These are phyloP conservation scores for Tylopilus sp. DNA, from an alignment of 1,284 basidiomycete genomes.

Conservation along the genomic window DNA sequence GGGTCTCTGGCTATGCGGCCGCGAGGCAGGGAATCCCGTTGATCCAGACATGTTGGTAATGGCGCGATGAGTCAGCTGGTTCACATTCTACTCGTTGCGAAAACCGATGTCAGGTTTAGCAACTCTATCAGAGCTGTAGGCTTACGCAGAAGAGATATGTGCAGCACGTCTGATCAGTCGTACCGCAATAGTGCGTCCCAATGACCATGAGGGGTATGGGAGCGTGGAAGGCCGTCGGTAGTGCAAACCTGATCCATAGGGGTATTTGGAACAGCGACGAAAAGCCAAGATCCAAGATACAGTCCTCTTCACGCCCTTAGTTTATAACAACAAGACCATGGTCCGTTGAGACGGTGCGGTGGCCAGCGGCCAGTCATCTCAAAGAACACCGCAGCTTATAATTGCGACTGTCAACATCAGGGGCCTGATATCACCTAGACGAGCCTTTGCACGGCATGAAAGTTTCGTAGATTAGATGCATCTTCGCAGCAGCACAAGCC, in stretches of 20 bases:
- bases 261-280: conserved; percentile 45
- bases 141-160: conserved; percentile 15
- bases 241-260: conserved; percentile 39
- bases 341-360: neutral
- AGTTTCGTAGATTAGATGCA: too few relatives aligned
- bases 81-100: conserved; percentile 5
- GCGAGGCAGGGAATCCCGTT: conserved; percentile 45
- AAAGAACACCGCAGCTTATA: too few relatives aligned
- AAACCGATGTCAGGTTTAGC: conserved; percentile 1
- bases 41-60: conserved; percentile 48
- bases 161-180: conserved; percentile 1
- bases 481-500: too few relatives aligned
- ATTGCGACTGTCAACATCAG: neutral
- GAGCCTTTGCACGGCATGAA: too few relatives aligned
- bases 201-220: conserved; percentile 27
- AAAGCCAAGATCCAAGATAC: conserved; percentile 38
- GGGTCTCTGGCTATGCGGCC: conserved; percentile 44
- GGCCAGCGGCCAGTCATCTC: neutral
- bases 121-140: neutral
- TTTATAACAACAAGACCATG: conserved; percentile 4
- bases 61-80: conserved; percentile 36
- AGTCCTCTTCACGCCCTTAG: conserved; percentile 29
- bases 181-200: conserved; percentile 12
- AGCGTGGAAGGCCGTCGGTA: conserved; percentile 25
- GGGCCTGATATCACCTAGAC: too few relatives aligned